Conservation (phyloP, 441 rosid genomes). For the Euphorbia schlechtendalii region DNA sequence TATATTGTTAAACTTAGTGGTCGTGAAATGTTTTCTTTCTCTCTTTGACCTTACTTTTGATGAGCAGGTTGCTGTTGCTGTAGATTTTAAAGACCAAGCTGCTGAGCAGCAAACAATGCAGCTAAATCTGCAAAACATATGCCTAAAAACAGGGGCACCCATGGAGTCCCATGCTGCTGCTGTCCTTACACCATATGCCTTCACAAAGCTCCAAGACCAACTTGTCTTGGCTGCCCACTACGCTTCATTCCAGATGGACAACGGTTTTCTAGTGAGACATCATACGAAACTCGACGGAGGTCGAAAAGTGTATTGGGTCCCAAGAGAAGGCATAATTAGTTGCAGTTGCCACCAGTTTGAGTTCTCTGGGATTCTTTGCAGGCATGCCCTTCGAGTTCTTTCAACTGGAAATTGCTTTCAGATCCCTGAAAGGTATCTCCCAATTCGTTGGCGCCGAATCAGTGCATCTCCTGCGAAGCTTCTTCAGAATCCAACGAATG, state of each 20-base stretch:
- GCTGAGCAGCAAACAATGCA: constrained; percentile 98
- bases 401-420: constrained; percentile 92
- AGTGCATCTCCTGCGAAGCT: constrained; percentile 42
- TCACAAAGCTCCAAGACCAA: constrained; percentile 94
- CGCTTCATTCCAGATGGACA: constrained; percentile 88
- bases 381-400: constrained; percentile 89
- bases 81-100: constrained; percentile 90
- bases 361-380: constrained; percentile 87
- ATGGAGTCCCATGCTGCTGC: constrained; percentile 93
- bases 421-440: constrained; percentile 85
- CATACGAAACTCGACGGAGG: constrained; percentile 92
- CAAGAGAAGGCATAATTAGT: constrained; percentile 79
- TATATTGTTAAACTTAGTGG: not conserved
- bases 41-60: constrained; percentile 16
- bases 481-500: constrained; percentile 35
- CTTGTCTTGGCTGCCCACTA: constrained; percentile 92
- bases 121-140: constrained; percentile 84
- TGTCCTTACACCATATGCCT: constrained; percentile 83
- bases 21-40: not conserved
- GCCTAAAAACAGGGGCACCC: constrained; percentile 87
- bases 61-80: constrained; percentile 69
- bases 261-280: constrained; percentile 82
- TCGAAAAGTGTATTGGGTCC: constrained; percentile 84
- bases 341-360: constrained; percentile 95
- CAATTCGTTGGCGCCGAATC: constrained; percentile 75